Base-by-base conservation (phyloP, 2,329 filamentous ascomycete genomes). In the Verticillium tricorpus region DNA sequence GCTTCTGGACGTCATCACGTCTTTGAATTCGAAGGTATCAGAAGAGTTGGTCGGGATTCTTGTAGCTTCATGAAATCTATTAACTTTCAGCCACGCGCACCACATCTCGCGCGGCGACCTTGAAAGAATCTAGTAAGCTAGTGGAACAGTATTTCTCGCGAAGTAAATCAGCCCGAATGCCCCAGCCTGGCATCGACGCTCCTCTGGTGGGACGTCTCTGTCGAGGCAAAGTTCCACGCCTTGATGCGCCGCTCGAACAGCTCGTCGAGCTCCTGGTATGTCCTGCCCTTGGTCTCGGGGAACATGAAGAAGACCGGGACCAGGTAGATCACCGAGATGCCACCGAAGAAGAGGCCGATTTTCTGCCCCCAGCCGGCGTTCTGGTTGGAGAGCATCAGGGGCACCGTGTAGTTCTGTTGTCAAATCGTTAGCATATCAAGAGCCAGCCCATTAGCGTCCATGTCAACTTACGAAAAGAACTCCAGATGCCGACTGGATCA, bases 1-100 rank as follows among this genome's bases (percentile, higher is more conserved):
- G 2, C 66, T 79, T 5, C 69, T 79, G 0, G 76, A 79, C 62
- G 69, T 78, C n/a, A 64, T 79, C 52, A 75, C 77, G 2, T 65
- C 74, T 12, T 64, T 79, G 8, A 76, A 79, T 50, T 78, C 76
- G 0, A 78, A 76, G 59, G 77, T 77, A 2, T 78, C 77, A 1
- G 76, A 78, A 67, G 72, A 75, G 0, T 63, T 79, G 2, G 45
- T 22, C 12, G 45, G 45, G 9, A 52, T 52, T 22, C 19, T 52
- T 12, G 34, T 35, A 9, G 45, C 45, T 25, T 22, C 19, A 11
- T 52, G 45, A 52, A 5, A 28, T 28, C 28, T 28, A 28, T 28
- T 28, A 28, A 28, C 28, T 28, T 28, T 28, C 28, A 28, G 28
- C 28, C 28, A 6, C 28, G 28, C 28, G 5, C 28, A 6, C 28